Base-by-base conservation (phyloP, 352 stramenopile species). In the Phytophthora crassamura region DNA sequence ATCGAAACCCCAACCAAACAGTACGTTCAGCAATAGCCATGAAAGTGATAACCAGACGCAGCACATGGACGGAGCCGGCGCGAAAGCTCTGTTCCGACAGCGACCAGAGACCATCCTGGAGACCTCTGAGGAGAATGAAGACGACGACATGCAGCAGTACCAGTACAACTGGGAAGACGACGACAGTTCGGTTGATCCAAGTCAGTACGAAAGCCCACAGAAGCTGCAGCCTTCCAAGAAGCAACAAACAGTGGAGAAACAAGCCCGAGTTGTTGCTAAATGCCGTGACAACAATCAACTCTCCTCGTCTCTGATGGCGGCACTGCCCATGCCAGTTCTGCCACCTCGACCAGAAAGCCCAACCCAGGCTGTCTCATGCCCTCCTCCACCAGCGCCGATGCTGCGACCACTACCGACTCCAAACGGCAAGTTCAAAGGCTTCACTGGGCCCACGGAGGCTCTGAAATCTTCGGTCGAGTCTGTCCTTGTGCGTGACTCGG, bases 51-150 rank as follows among this genome's bases (percentile, higher is more conserved):
- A 75, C 28, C 67, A 75, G 16, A n/a, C 34, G 2, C 54, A 53
- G 9, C 47, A 59, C 15, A 7, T 32, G 1, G 64, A 59, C 5
- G 68, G 56, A 40, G 0, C 18, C 16, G 33, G 35, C 10, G 20
- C 25, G 15, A 81, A 77, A 22, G 55, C 58, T 14, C 48, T 57
- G 1, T 62, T 76, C 15, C 57, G 53, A 4, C 78, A 77, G 25
- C 65, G 75, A 32, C 62, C 67, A 1, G 61, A 75, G n/a, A 75
- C 67, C 43, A 88, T 88, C 51, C 77, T 76, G 5, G 77, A 88
- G 39, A 82, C 82, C 41, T 74, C 77, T 30, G 71, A 84, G 15
- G 73, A 85, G 9, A 59, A 75, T 11, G 73, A 77, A 7, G 65
- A 68, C n/a, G 64, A 74, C 16, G 64, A 81, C 30, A 63, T 57